phyloP scores from a whole-genome alignment of 805 yeast genomes.

The Kockiozyma suomiensis region DNA sequence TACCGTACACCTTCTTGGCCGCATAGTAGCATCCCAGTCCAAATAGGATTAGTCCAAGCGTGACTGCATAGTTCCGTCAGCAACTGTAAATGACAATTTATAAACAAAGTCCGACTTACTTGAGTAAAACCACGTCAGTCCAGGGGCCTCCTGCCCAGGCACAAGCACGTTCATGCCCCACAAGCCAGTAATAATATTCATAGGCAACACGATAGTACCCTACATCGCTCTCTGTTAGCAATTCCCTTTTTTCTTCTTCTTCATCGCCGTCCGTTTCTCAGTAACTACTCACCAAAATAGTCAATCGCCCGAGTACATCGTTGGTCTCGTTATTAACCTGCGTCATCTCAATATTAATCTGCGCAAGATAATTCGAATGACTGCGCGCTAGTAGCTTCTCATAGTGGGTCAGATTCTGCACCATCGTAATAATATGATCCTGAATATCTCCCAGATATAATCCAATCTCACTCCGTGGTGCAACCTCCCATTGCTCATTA shows the following conservation, averaged over 20 bases:
- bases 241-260: no score
- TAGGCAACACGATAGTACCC: conserved; percentile 93
- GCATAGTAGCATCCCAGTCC: conserved; percentile 19
- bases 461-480: conserved; percentile 83
- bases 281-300: conserved; percentile 45
- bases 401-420: conserved; percentile 89
- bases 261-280: no score
- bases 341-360: conserved; percentile 96
- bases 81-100: not conserved
- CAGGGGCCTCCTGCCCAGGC: conserved; percentile 79
- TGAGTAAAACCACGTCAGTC: conserved; percentile 62
- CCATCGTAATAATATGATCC: conserved; percentile 97
- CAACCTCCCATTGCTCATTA: conserved; percentile 78
- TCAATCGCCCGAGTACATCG: conserved; percentile 90
- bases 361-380: conserved; percentile 96
- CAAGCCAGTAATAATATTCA: conserved; percentile 92
- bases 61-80: conserved; percentile 3
- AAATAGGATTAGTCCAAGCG: conserved; percentile 26
- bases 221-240: no score
- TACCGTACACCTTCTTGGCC: conserved; percentile 27
- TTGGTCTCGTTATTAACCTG: conserved; percentile 95
- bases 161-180: conserved; percentile 99
- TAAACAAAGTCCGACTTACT: conserved; percentile 6
- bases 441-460: conserved; percentile 96
- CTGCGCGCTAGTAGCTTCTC: conserved; percentile 91